Percentiles rank a stretch among this genome's conserved stretches.
Evolutionary conservation across 768 basidiomycete genomes (phyloP).

Genomic region (Trichaptum fuscoviolaceum): DNA sequence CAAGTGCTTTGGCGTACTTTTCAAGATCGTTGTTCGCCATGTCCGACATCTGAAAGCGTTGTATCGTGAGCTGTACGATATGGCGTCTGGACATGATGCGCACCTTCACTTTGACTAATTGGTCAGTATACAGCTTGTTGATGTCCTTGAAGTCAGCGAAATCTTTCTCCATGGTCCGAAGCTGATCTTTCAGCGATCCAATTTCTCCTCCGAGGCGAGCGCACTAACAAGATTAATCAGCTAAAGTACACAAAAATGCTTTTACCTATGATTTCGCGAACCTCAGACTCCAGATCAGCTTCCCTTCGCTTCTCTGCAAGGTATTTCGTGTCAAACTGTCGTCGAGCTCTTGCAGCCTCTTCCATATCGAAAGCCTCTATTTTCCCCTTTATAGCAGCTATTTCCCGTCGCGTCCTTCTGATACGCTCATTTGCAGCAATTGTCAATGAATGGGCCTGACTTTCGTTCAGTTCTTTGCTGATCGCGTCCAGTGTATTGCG

Average conservation of each 20-base stretch:
- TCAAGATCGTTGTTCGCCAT: constrained; percentile 97
- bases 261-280: constrained; percentile 24
- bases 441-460: constrained; percentile 63
- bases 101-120: constrained; percentile 93
- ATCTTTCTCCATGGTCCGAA: constrained; percentile 62
- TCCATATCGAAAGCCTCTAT: constrained; percentile 80
- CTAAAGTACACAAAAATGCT: background rate
- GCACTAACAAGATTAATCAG: constrained; percentile 40
- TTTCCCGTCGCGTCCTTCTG: constrained; percentile 60
- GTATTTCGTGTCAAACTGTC: constrained; percentile 82
- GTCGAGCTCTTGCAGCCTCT: constrained; percentile 74
- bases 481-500: constrained; percentile 48
- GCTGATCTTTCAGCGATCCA: constrained; percentile 61
- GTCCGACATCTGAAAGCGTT: constrained; percentile 73
- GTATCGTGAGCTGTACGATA: constrained; percentile 1
- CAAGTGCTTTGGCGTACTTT: constrained; percentile 95
- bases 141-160: constrained; percentile 83
- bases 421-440: constrained; percentile 81
- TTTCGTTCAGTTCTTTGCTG: constrained; percentile 75
- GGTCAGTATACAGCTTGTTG: constrained; percentile 80
- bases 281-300: constrained; percentile 63
- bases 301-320: constrained; percentile 66
- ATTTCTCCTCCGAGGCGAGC: constrained; percentile 83
- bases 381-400: constrained; percentile 59
- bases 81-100: constrained; percentile 10